These are phyloP conservation scores for Alternaria brassicicola DNA, from an alignment of 2,329 filamentous ascomycete genomes.

Conservation along the genomic window DNA sequence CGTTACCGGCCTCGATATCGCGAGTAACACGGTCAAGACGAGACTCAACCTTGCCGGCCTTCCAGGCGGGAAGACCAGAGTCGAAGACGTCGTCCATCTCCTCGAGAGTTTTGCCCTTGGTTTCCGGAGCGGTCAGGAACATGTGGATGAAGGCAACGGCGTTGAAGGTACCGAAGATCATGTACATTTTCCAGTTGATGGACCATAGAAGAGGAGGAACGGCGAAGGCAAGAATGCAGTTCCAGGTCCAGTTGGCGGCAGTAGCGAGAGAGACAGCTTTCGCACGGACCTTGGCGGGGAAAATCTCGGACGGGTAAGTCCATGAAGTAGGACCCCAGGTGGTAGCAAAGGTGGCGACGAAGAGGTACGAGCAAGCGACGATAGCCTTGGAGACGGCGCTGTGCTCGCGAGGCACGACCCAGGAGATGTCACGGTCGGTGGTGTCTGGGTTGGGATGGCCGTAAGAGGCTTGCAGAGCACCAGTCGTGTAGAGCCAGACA, in stretches of 20 bases:
- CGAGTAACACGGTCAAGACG: conserved; percentile 43
- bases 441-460: conserved; percentile 51
- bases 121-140: conserved; percentile 50
- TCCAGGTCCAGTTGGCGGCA: conserved; percentile 50
- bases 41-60: conserved; percentile 34
- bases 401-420: conserved; percentile 61
- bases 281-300: conserved; percentile 49
- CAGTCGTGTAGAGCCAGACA: conserved; percentile 65
- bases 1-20: conserved; percentile 47
- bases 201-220: conserved; percentile 50
- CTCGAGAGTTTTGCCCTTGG: conserved; percentile 50
- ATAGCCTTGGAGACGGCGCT: conserved; percentile 62
- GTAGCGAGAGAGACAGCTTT: conserved; percentile 51
- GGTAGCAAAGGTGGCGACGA: conserved; percentile 53
- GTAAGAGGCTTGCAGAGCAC: conserved; percentile 64
- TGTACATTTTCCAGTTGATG: conserved; percentile 54
- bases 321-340: conserved; percentile 49
- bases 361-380: conserved; percentile 53
- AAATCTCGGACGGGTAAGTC: conserved; percentile 50
- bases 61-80: conserved; percentile 45
- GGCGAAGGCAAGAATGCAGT: conserved; percentile 50
- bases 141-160: conserved; percentile 48
- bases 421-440: conserved; percentile 57
- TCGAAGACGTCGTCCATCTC: conserved; percentile 52
- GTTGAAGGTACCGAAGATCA: conserved; percentile 50